phyloP scores from a whole-genome alignment of 345 rosid genomes.

The Triadica sebifera region DNA sequence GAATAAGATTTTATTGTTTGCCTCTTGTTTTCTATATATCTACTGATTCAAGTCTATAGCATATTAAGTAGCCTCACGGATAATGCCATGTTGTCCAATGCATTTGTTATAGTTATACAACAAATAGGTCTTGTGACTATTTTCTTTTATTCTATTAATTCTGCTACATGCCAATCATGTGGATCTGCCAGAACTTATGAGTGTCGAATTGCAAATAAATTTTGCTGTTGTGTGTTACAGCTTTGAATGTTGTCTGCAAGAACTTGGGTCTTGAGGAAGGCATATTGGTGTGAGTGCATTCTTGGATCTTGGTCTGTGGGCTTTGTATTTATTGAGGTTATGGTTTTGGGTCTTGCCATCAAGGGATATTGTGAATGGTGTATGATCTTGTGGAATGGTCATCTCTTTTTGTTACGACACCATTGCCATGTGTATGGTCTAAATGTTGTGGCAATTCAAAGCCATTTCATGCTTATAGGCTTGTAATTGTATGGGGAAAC shows the following conservation, averaged over 20 bases:
- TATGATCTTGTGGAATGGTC: constrained; percentile 13
- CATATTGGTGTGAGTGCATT: constrained; percentile 51
- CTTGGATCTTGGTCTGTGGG: constrained; percentile 38
- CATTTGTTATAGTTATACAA: constrained; percentile 12
- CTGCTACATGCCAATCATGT: constrained; percentile 28
- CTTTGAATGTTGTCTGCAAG: constrained; percentile 52
- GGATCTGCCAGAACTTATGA: constrained; percentile 32
- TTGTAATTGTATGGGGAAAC: constrained; percentile 15
- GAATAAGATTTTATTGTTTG: background rate
- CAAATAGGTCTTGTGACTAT: constrained; percentile 10
- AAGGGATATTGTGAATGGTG: constrained; percentile 9
- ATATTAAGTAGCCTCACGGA: background rate
- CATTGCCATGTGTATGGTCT: constrained; percentile 6
- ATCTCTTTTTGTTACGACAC: constrained; percentile 26
- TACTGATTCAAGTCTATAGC: background rate
- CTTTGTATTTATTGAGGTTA: constrained; percentile 30
- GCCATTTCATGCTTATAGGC: constrained; percentile 18
- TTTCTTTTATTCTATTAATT: constrained; percentile 4
- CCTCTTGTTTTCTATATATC: background rate
- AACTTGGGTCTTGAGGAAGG: constrained; percentile 68
- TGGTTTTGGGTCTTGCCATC: constrained; percentile 31
- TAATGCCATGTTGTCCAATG: background rate
- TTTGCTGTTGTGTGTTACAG: constrained; percentile 34
- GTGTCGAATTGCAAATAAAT: constrained; percentile 29
- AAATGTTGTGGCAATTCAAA: constrained; percentile 3